Conservation (phyloP, 1,139 yeast species). For the Kurtzmaniella quercitrusa region DNA sequence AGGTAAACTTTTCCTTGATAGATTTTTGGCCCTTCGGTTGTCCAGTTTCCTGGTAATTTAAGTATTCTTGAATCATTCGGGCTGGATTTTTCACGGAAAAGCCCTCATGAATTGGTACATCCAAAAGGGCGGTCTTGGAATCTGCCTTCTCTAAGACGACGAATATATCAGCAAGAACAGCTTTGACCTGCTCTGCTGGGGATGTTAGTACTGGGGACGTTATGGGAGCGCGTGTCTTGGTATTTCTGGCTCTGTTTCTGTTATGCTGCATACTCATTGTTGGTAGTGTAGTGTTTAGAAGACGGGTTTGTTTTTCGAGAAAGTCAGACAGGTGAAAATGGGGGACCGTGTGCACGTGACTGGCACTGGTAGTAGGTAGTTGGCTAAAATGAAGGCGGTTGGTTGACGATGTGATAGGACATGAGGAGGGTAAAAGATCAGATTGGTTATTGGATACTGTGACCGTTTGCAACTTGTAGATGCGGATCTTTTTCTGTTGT, state of each 20-base stretch:
- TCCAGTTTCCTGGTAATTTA: conserved; percentile 25
- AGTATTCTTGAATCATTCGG: conserved; percentile 39
- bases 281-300: not conserved
- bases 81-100: conserved; percentile 1
- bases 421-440: too few relatives aligned
- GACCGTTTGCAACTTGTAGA: too few relatives aligned
- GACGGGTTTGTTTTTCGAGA: conserved; percentile 1
- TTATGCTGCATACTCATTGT: not conserved
- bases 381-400: not conserved
- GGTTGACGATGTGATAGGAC: too few relatives aligned
- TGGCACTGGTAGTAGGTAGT: not conserved
- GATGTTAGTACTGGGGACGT: not conserved
- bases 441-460: too few relatives aligned
- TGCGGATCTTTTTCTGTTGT: too few relatives aligned
- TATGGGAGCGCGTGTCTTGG: not conserved
- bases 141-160: conserved; percentile 32
- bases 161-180: conserved; percentile 15
- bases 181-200: not conserved
- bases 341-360: not conserved
- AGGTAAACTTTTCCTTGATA: conserved; percentile 17
- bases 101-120: conserved; percentile 25
- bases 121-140: conserved; percentile 26
- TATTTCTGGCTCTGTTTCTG: not conserved
- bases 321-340: not conserved
- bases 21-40: conserved; percentile 15